These are phyloP conservation scores for Thraustochytrium sp. DNA, from an alignment of 352 stramenopile genomes.

Conservation along the genomic window DNA sequence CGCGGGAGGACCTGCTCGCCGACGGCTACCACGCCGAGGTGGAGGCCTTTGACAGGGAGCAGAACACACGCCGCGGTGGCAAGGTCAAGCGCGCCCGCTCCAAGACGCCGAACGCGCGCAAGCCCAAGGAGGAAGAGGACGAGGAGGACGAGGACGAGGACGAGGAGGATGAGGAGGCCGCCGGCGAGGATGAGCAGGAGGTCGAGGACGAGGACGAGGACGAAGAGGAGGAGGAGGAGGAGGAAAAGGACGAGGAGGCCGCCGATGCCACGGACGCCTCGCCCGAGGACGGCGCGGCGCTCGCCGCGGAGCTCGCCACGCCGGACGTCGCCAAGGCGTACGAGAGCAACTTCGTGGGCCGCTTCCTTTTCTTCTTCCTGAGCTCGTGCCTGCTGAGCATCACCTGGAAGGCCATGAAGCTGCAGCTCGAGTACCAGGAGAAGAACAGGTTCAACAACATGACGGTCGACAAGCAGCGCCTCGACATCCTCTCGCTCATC, in stretches of 20 bases:
- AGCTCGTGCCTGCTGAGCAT: neutral
- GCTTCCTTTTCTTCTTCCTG: neutral
- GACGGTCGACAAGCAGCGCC: neutral
- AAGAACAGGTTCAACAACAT: neutral
- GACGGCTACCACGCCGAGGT: slow-evolving; percentile 10
- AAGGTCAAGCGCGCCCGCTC: neutral
- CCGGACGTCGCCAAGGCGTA: neutral
- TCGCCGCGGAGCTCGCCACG: neutral
- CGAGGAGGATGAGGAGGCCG: neutral
- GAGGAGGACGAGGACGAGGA: neutral
- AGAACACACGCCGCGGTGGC: neutral
- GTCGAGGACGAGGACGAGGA: neutral
- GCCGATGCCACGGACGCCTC: neutral
- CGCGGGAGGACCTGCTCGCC: slow-evolving; percentile 3
- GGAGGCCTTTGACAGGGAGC: neutral
- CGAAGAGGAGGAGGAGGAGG: neutral
- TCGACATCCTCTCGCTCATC: neutral
- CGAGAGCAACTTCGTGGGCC: neutral
- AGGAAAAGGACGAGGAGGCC: neutral
- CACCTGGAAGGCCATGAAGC: neutral
- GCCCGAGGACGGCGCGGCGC: neutral
- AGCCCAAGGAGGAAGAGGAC: neutral
- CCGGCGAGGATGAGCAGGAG: neutral
- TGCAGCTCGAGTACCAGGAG: neutral
- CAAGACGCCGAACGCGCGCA: slow-evolving; percentile 1